Conservation (phyloP, 768 basidiomycete genomes). For the Lactifluus rugatus region DNA sequence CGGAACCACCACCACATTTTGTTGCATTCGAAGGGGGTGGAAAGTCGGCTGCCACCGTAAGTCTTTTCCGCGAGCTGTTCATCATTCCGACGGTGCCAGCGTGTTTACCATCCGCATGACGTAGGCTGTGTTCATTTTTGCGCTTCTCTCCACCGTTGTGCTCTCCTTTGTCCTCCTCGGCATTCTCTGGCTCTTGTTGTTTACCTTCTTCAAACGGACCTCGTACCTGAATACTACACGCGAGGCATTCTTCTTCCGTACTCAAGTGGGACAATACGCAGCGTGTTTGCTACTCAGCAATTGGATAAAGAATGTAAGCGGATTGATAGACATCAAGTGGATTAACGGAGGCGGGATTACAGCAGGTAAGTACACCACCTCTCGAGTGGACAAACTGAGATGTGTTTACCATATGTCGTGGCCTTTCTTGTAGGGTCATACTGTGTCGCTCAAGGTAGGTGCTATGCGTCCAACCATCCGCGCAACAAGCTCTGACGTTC, state of each 20-base stretch:
- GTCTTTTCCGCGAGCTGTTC: background rate
- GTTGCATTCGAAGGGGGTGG: background rate
- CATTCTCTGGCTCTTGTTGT: constrained; percentile 14
- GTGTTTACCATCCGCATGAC: background rate
- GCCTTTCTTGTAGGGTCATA: background rate
- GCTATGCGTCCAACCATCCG: background rate
- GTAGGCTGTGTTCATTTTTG: constrained; percentile 6
- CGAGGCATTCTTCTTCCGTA: constrained; percentile 57
- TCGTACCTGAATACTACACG: constrained; percentile 19
- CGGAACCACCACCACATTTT: background rate
- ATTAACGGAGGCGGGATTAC: constrained; percentile 34
- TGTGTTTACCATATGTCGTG: constrained; percentile 20
- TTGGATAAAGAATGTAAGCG: constrained; percentile 41
- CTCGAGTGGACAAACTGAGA: background rate
- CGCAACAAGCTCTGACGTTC: background rate
- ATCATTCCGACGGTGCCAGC: background rate
- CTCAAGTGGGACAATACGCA: constrained; percentile 63
- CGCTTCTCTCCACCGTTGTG: constrained; percentile 12
- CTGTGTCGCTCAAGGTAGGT: constrained; percentile 54
- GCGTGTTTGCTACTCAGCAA: constrained; percentile 53
- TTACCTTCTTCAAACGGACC: constrained; percentile 27
- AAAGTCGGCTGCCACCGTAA: constrained; percentile 6
- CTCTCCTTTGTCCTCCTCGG: constrained; percentile 15
- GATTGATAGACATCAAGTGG: constrained; percentile 48
- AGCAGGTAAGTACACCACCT: constrained; percentile 32